Evolutionary conservation across 345 rosid species (phyloP), one percentile per base, ranked within the genome.

Genomic region (Reutealis trisperma): DNA sequence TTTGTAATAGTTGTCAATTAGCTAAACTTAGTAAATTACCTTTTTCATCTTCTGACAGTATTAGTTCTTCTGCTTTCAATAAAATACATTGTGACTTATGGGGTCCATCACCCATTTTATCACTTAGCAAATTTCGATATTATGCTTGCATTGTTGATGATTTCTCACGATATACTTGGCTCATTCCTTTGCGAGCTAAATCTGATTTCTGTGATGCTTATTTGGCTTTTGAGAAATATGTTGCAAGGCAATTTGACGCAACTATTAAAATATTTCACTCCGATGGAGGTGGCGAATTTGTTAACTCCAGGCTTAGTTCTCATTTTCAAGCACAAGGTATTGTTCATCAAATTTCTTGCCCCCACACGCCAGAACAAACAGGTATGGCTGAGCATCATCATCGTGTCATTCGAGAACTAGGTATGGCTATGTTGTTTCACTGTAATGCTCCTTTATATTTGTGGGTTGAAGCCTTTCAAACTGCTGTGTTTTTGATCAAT

Each of bases 61-160:
- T n/a, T 32, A 47, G 61, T 69, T 1, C 22, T 1, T 1, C 30
- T 15, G 3, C 22, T 69, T 69, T 51, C 19, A 25, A 0, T n/a
- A 69, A 69, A 27, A 51, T 69, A 6, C 61, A 69, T 27, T 69
- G 44, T 30, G 60, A 69, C 25, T 51, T 69, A 14, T 69, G 22
- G 22, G 62, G 14, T 12, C 25, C 41, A 3, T 8, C 63, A 58
- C 2, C 8, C 13, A 6, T 70, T 51, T 8, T 27, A 2, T 52
- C 25, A 24, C 1, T 30, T 30, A 25, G 0, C 1, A 25, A 54
- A 5, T 54, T 32, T 54, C 19, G 14, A 4, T 70, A 70, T 19
- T 69, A 69, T 69, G 59, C 27, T 5, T 51, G 60, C 30, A 16
- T 70, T 30, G 18, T 54, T 5, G 11, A 70, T 70, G 62, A 51